Conservation (phyloP, 1,139 yeast species). For the Blastobotrys malaysiensis region DNA sequence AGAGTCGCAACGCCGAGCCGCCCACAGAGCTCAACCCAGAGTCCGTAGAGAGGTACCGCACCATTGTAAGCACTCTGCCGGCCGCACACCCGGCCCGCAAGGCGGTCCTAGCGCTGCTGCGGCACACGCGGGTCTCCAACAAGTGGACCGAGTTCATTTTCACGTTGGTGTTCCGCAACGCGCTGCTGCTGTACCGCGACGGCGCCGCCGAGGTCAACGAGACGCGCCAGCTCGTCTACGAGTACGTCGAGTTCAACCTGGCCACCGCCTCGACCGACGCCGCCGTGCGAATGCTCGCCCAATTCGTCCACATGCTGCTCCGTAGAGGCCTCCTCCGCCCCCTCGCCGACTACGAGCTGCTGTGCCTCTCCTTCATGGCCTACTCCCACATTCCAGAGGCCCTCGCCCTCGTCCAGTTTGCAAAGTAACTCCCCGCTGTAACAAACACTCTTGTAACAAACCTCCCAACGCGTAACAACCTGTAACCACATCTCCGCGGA, state of each 20-base stretch:
- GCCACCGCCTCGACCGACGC: neutral
- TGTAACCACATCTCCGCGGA: no score
- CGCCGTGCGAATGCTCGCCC: neutral
- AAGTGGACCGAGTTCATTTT: neutral
- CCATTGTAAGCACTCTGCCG: neutral
- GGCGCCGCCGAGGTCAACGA: conserved; percentile 3
- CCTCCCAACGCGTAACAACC: no score
- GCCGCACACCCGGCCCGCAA: neutral
- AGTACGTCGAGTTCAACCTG: conserved; percentile 14
- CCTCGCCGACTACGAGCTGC: neutral
- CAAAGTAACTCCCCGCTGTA: no score
- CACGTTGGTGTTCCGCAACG: neutral
- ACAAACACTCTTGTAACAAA: no score
- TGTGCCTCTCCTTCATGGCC: neutral
- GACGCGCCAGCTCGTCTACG: conserved; percentile 18
- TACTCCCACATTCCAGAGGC: neutral
- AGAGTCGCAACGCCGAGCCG: no score
- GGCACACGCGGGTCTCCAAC: neutral
- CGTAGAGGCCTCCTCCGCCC: neutral
- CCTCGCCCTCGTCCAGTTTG: neutral
- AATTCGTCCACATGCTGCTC: neutral
- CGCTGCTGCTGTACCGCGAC: neutral
- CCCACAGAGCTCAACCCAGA: neutral
- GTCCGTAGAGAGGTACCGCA: neutral
- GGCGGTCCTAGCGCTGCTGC: neutral